These are phyloP conservation scores for Raphanus hybrid DNA, from an alignment of 441 rosid species.

Conservation along the genomic window DNA sequence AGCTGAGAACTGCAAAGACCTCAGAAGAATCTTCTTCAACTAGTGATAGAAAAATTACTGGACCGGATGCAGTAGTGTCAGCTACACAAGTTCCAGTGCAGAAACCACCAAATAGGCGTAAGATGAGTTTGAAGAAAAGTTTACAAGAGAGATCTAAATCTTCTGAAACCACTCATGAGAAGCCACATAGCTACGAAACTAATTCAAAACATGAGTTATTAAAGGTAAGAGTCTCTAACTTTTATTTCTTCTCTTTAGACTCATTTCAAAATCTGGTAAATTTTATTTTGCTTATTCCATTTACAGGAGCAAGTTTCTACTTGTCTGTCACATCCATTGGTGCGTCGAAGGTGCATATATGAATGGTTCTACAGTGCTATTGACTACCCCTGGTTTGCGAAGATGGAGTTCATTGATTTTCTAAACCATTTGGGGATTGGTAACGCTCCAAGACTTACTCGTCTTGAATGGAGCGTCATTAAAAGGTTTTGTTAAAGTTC, in stretches of 20 bases:
- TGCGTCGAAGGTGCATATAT: slow-evolving; percentile 84
- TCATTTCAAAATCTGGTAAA: slow-evolving; percentile 22
- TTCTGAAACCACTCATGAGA: slow-evolving; percentile 49
- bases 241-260: slow-evolving; percentile 11
- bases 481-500: slow-evolving; percentile 58
- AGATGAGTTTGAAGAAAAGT: slow-evolving; percentile 57
- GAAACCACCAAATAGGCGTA: slow-evolving; percentile 68
- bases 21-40: slow-evolving; percentile 48
- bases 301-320: slow-evolving; percentile 73
- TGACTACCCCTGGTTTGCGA: slow-evolving; percentile 99
- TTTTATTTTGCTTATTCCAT: slow-evolving; percentile 20
- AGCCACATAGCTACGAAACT: slow-evolving; percentile 41
- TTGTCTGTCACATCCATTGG: slow-evolving; percentile 68
- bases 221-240: slow-evolving; percentile 51
- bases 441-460: slow-evolving; percentile 87
- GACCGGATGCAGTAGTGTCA: slow-evolving; percentile 46
- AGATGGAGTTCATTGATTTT: slow-evolving; percentile 90
- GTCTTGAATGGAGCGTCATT: slow-evolving; percentile 98
- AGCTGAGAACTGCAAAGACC: slow-evolving; percentile 48
- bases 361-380: slow-evolving; percentile 99
- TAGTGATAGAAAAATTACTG: slow-evolving; percentile 51
- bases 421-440: slow-evolving; percentile 94
- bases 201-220: slow-evolving; percentile 45
- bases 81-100: slow-evolving; percentile 46
- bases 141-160: slow-evolving; percentile 49